Percentiles rank a stretch among this genome's conserved stretches.
These are phyloP conservation scores for Hypholoma sublateritium DNA, from an alignment of 768 basidiomycete genomes.

Conservation along the genomic window DNA sequence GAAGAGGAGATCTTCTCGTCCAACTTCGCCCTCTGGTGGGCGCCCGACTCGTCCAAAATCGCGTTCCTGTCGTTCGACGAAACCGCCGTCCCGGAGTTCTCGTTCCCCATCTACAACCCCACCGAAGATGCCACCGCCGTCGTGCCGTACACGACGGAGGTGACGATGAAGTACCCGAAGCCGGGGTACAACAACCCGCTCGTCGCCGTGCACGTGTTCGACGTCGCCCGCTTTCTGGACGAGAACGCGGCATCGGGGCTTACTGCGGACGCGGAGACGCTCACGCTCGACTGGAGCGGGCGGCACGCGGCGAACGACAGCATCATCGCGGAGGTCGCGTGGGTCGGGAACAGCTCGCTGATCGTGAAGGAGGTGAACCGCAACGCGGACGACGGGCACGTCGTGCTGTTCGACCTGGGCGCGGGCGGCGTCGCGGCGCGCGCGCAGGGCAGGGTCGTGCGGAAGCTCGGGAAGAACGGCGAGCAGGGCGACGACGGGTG, in stretches of 20 bases:
- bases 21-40: constrained; percentile 88
- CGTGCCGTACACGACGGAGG: constrained; percentile 75
- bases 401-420: constrained; percentile 70
- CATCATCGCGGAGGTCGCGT: constrained; percentile 79
- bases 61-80: constrained; percentile 91
- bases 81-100: constrained; percentile 81
- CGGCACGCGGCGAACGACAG: constrained; percentile 59
- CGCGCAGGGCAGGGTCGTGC: constrained; percentile 55
- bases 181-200: constrained; percentile 89
- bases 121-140: constrained; percentile 66
- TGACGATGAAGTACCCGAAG: constrained; percentile 82
- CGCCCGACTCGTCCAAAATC: constrained; percentile 70
- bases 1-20: constrained; percentile 85
- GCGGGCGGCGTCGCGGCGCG: constrained; percentile 23
- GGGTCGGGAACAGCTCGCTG: constrained; percentile 77
- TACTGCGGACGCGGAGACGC: constrained; percentile 41
- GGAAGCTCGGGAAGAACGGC: constrained; percentile 77
- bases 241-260: constrained; percentile 27
- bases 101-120: constrained; percentile 91
- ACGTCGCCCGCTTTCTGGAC: constrained; percentile 56
- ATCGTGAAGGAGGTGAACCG: constrained; percentile 88
- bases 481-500: constrained; percentile 92
- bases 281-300: constrained; percentile 67
- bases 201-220: constrained; percentile 82
- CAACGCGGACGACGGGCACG: constrained; percentile 76